A percentile compares a stretch with the other conserved stretches of the same genome.
phyloP scores from a whole-genome alignment of 1,284 basidiomycete genomes.

The Ceratobasidium sp. region DNA sequence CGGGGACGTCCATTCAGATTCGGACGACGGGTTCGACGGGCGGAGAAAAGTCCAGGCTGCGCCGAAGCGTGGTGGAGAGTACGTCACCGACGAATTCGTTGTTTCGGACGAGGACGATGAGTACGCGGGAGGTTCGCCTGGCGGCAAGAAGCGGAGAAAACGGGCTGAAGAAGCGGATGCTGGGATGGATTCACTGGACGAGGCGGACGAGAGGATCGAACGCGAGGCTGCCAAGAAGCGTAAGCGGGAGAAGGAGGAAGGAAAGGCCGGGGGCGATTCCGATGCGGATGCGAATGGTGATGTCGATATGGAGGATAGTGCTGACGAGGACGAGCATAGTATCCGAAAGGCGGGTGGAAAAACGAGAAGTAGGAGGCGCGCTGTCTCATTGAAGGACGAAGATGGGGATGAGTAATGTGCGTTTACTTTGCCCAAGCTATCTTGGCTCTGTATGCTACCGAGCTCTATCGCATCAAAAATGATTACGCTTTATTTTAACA shows the following conservation, averaged over 20 bases:
- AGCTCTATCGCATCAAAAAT: not conserved
- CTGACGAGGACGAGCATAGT: slow-evolving; percentile 74
- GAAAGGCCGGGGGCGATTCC: slow-evolving; percentile 53
- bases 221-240: slow-evolving; percentile 63
- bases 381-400: slow-evolving; percentile 36
- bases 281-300: slow-evolving; percentile 58
- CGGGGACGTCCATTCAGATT: slow-evolving; percentile 49
- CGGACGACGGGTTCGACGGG: slow-evolving; percentile 40
- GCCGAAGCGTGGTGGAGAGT: slow-evolving; percentile 67
- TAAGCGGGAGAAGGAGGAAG: slow-evolving; percentile 61
- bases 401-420: slow-evolving; percentile 21
- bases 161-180: slow-evolving; percentile 58
- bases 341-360: slow-evolving; percentile 71
- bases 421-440: not conserved
- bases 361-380: slow-evolving; percentile 68
- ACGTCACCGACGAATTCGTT: slow-evolving; percentile 85
- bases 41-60: slow-evolving; percentile 51
- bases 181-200: slow-evolving; percentile 75
- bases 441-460: not conserved
- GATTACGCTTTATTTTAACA: not conserved
- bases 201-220: slow-evolving; percentile 71
- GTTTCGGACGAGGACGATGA: slow-evolving; percentile 82
- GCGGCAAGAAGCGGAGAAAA: slow-evolving; percentile 53
- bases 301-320: slow-evolving; percentile 68
- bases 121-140: slow-evolving; percentile 57